A percentile compares a stretch with the other conserved stretches of the same genome.
Evolutionary conservation across 2,329 filamentous ascomycete genomes (phyloP).

Genomic region (Trichoderma atroviride): DNA sequence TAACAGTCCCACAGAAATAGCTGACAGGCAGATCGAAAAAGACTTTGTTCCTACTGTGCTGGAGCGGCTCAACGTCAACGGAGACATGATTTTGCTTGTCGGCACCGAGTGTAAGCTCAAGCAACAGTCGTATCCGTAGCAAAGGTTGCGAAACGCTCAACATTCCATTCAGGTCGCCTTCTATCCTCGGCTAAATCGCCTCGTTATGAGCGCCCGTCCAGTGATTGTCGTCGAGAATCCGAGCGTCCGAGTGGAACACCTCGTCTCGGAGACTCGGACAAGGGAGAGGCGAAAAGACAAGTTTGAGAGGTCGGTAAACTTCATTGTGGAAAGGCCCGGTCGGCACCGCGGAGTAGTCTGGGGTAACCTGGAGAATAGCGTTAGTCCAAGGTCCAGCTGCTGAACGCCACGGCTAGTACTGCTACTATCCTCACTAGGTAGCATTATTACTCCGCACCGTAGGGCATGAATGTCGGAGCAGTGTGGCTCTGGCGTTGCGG

Average conservation of each 20-base stretch:
- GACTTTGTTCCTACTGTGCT: not conserved
- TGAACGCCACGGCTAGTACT: not conserved
- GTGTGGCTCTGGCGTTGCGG: not conserved
- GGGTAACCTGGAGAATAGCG: not conserved
- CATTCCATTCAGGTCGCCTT: not conserved
- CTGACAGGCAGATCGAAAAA: not conserved
- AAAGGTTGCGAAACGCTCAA: not conserved
- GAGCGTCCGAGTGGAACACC: not conserved
- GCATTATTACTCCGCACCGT: not conserved
- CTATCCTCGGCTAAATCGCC: not conserved
- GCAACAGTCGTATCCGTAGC: not conserved
- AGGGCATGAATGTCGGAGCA: not conserved
- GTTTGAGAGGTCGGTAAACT: not conserved
- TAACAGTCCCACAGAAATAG: not conserved
- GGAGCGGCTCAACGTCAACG: not conserved
- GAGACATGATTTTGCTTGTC: not conserved
- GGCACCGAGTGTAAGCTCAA: not conserved
- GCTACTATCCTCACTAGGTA: not conserved
- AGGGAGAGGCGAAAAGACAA: too few relatives aligned
- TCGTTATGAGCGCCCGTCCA: not conserved
- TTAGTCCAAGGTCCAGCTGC: not conserved
- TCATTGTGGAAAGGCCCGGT: not conserved
- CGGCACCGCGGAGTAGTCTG: not conserved
- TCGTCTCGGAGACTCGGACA: not conserved
- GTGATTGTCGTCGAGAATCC: not conserved